Conservation (phyloP, 2,329 filamentous ascomycete genomes). For the Botrytis cinerea region DNA sequence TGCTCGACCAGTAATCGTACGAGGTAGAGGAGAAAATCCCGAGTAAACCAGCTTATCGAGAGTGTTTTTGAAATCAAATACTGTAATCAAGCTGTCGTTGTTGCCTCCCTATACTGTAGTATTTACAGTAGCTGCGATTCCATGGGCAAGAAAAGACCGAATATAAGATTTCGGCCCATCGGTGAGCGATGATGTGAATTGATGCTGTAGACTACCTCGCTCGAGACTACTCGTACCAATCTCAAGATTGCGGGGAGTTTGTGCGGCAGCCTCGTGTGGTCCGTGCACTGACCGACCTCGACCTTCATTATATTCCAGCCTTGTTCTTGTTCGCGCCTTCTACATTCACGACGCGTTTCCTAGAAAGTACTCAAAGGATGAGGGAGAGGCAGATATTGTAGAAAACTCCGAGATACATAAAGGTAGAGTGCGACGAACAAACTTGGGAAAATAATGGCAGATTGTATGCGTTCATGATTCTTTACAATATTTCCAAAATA, state of each 20-base stretch:
- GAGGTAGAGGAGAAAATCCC: background rate
- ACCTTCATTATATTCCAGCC: background rate
- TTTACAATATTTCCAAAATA: slow-evolving; percentile 45
- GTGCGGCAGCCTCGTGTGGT: background rate
- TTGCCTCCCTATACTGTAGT: background rate
- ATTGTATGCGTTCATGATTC: slow-evolving; percentile 29
- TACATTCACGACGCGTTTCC: background rate
- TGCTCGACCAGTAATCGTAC: background rate
- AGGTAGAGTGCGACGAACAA: background rate
- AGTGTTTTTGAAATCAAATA: background rate
- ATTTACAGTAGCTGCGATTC: background rate
- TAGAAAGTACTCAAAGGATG: background rate
- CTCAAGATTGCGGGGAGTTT: background rate
- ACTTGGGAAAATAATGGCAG: slow-evolving; percentile 14
- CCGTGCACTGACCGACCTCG: no score
- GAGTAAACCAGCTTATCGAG: background rate
- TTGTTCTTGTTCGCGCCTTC: slow-evolving; percentile 1
- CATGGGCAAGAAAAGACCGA: background rate
- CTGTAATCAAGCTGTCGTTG: background rate
- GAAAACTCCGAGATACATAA: background rate
- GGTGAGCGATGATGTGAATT: background rate
- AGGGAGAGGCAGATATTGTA: background rate
- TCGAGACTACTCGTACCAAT: background rate
- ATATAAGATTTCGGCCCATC: background rate
- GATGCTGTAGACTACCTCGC: background rate